Evolutionary conservation across 2,329 filamentous ascomycete genomes (phyloP), one percentile per base, ranked within the genome.

Genomic region (Tolypocladium inflatum): DNA sequence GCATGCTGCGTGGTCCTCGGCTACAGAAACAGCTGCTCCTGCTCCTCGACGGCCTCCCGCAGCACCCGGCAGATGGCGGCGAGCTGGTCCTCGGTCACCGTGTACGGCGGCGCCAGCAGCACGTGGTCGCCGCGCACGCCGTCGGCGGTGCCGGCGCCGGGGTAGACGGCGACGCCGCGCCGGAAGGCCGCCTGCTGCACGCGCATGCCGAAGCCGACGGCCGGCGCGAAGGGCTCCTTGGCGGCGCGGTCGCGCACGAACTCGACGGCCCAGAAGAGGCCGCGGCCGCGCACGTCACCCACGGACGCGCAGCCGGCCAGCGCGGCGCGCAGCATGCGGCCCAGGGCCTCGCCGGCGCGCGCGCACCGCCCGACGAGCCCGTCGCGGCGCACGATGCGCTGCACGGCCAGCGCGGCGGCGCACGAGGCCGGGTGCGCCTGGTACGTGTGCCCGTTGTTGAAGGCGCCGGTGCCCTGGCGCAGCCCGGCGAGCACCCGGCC

Each of bases 91-190:
- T 33, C 30, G 6, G 30, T 33, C 30, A 33, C 30, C 30, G 30
- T 33, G 30, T 33, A 33, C 30, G 30, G 30, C 30, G 30, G 30
- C 30, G 30, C 30, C 30, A 33, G 30, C 30, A 33, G 30, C 30
- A 33, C 30, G 30, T 33, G 30, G 30, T 33, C 51, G 37, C 52
- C 52, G n/a, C 52, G 10, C 35, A 80, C 76, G 51, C 89, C 78
- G 63, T 79, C 84, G 0, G 76, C 81, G 0, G 83, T 84, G 1
- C 87, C 87, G 0, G 74, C 73, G 0, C 85, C 86, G 1, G 84
- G 83, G 66, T 90, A 90, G 3, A 90, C 66, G 9, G 71, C 70
- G n/a, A 80, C 64, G 0, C 69, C 67, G 17, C 66, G 45, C 13
- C 65, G 58, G 26, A 72, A 69, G 0, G 69, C 69, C 10, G 59